Evolutionary conservation across 2,329 filamentous ascomycete species (phyloP).

Genomic region (Aspergillus tanneri): DNA sequence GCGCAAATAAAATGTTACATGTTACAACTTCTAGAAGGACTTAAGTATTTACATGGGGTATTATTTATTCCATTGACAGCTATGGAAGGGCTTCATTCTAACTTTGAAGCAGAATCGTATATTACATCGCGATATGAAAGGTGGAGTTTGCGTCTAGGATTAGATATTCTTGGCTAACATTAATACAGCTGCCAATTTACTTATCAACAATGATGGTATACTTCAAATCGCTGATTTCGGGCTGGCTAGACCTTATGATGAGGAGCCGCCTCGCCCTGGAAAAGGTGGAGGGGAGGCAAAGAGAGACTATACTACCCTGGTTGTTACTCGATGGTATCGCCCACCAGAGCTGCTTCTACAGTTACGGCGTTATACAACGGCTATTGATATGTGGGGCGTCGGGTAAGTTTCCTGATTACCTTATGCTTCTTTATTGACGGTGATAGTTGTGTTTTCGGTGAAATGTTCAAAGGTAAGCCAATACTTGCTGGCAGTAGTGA

Average conservation of each 20-base stretch:
- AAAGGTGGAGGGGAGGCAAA: constrained; percentile 78
- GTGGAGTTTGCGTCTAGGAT: constrained; percentile 23
- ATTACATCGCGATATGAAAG: constrained; percentile 95
- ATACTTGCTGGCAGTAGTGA: constrained; percentile 91
- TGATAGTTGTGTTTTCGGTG: constrained; percentile 86
- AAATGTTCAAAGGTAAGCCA: constrained; percentile 93
- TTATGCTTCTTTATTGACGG: neutral
- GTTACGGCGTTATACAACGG: constrained; percentile 88
- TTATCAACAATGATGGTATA: constrained; percentile 91
- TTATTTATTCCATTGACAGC: constrained; percentile 8
- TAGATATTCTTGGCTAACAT: constrained; percentile 5
- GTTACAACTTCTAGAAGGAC: constrained; percentile 84
- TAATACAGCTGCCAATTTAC: constrained; percentile 73
- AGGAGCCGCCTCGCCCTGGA: constrained; percentile 72
- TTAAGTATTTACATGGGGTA: constrained; percentile 82
- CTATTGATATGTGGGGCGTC: constrained; percentile 97
- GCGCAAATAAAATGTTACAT: constrained; percentile 98
- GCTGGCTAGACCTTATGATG: constrained; percentile 88
- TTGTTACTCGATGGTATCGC: constrained; percentile 95
- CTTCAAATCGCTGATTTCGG: constrained; percentile 98
- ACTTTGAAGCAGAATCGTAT: constrained; percentile 61
- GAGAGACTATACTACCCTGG: constrained; percentile 91
- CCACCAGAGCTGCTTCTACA: constrained; percentile 90
- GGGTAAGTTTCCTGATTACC: constrained; percentile 59
- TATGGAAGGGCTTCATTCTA: constrained; percentile 10